A percentile compares a stretch with the other conserved stretches of the same genome.
phyloP scores from a whole-genome alignment of 2,329 filamentous ascomycete species.

The Trichoderma endophyticum region DNA sequence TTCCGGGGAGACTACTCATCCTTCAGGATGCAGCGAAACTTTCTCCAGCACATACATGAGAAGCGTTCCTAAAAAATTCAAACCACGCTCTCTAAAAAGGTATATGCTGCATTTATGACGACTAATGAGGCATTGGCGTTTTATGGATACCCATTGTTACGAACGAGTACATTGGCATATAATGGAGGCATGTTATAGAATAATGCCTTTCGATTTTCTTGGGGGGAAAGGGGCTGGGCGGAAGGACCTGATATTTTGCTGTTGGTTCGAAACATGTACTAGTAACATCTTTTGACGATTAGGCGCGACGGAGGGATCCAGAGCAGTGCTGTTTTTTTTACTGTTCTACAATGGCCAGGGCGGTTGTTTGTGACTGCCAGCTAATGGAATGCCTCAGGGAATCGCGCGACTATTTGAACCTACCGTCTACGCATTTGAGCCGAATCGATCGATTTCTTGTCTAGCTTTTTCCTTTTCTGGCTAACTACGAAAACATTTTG shows the following conservation, averaged over 20 bases:
- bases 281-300: conserved; percentile 26
- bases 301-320: neutral
- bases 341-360: neutral
- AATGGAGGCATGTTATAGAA: neutral
- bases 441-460: neutral
- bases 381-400: conserved; percentile 8
- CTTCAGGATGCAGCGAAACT: conserved; percentile 67
- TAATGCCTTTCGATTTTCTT: neutral
- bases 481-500: conserved; percentile 1
- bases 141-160: conserved; percentile 11
- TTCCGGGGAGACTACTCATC: conserved; percentile 75
- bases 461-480: neutral
- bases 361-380: neutral
- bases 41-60: conserved; percentile 53
- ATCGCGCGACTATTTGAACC: conserved; percentile 8
- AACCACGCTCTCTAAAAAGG: conserved; percentile 26
- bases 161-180: conserved; percentile 10
- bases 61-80: conserved; percentile 29
- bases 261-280: conserved; percentile 23
- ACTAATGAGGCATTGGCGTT: conserved; percentile 13
- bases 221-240: neutral
- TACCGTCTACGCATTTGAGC: conserved; percentile 12
- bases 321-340: neutral
- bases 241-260: neutral
- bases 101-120: neutral